Base-by-base conservation (phyloP, 2,329 filamentous ascomycete genomes). In the Colletotrichum sp. region DNA sequence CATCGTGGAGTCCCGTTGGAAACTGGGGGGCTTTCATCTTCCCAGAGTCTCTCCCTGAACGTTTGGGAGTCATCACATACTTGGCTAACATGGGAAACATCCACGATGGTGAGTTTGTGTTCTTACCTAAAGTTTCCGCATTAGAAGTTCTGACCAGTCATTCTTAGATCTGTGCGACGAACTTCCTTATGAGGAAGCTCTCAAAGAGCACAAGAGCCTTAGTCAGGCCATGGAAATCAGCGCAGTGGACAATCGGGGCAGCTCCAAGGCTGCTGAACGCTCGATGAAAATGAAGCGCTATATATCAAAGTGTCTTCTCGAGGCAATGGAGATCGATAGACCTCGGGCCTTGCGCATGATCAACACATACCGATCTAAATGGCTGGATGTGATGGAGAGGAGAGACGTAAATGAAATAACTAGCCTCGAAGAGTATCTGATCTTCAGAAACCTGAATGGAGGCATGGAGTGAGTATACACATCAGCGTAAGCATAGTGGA, bases 21-120 rank as follows among this genome's bases (percentile, higher is more conserved):
- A 71, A 74, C 8, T 74, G 71, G 71, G 57, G 59, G n/a, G 59
- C 71, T 8, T 70, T 74, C 34, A 74, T 74, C 5, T 74, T 70
- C n/a, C 71, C 71, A 1, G 71, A 74, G 44, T 63, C 71, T 5
- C 59, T 70, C 9, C 67, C 67, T 12, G 71, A 71, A 12, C 66
- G 71, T 6, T 32, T 74, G 2, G 71, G 66, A 4, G 32, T 71
- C 6, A 59, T 65, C 16, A 70, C 71, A 5, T 74, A 74, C 6
- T 59, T 74, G 16, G 66, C 71, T 0, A 70, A 74, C 5, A 64
- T 74, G 59, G 71, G 71, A n/a, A 70, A 70, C 13, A 74, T 74
- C 12, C 71, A 74, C 36, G 71, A 74, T 3, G 71, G 66, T 71
- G 2, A n/a, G 59, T n/a, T 28, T 10, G 12, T 28, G 13, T 28